A percentile compares a stretch with the other conserved stretches of the same genome.
These are phyloP conservation scores for Blastobotrys indianensis DNA, from an alignment of 1,139 yeast species.

Conservation along the genomic window DNA sequence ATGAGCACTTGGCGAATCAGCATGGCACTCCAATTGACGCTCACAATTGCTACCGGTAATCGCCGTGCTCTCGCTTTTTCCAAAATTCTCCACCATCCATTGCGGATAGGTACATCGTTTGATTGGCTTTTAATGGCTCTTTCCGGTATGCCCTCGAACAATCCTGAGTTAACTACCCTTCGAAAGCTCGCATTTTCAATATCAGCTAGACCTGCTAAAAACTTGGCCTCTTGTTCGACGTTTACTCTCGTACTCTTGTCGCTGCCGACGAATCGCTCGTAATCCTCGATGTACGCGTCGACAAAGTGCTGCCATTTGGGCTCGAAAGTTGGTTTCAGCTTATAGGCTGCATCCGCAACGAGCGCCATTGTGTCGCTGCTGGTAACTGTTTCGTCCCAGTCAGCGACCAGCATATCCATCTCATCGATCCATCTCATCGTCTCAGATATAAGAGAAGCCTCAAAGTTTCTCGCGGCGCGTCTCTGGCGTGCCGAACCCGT, in stretches of 20 bases:
- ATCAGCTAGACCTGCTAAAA: conserved; percentile 40
- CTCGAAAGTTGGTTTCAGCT: conserved; percentile 34
- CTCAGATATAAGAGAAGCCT: too few relatives aligned
- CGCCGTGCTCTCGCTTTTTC: conserved; percentile 25
- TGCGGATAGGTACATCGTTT: conserved; percentile 36
- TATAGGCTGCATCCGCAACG: conserved; percentile 49
- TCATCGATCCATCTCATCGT: conserved; percentile 6
- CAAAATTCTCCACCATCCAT: conserved; percentile 42
- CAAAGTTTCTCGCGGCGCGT: too few relatives aligned
- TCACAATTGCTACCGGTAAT: conserved; percentile 45
- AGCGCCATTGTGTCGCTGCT: conserved; percentile 48
- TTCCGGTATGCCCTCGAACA: conserved; percentile 43
- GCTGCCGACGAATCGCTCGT: conserved; percentile 18
- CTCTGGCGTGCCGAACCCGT: too few relatives aligned
- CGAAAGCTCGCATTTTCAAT: conserved; percentile 50
- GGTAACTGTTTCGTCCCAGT: conserved; percentile 73
- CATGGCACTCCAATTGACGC: conserved; percentile 60
- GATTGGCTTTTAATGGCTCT: conserved; percentile 37
- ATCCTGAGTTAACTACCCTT: conserved; percentile 38
- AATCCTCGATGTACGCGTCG: conserved; percentile 41
- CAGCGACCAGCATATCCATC: conserved; percentile 38
- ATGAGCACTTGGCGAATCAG: conserved; percentile 43
- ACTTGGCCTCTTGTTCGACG: conserved; percentile 39
- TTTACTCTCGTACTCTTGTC: conserved; percentile 21
- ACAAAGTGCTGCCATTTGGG: conserved; percentile 45